Evolutionary conservation across 176 grass and related monocot species (phyloP), one percentile per base, ranked within the genome.

Genomic region (Urochloa ruziziensis): DNA sequence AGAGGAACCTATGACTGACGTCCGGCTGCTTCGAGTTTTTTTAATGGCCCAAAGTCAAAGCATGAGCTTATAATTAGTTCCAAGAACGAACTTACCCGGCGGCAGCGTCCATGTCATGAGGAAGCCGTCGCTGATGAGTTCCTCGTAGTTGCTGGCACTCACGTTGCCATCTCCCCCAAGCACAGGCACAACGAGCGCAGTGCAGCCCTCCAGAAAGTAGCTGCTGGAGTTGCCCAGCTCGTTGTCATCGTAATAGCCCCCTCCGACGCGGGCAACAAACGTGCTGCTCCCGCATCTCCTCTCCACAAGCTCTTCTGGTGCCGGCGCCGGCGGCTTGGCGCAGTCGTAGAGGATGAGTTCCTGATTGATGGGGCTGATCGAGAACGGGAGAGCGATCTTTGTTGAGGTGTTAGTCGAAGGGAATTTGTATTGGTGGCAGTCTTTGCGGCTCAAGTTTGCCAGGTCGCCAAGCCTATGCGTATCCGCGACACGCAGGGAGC

Each of bases 341-440:
- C 80, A 83, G 4, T 36, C 11, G 56, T 83, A 73, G 28, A 83
- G 6, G 80, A 83, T 35, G 0, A 83, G 7, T 6, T 71, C 23
- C 23, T 32, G 70, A 4, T 85, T 89, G 2, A 28, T 0, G 0
- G 15, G 1, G 27, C 82, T 80, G 21, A 89, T 70, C 0, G 25
- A 34, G 70, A 81, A 89, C 0, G 82, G 82, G 0, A 1, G 0
- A 0, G 0, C 70, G 0, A 85, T 0, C 1, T 69, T 70, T 40
- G 70, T 7, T n/a, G 82, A 33, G 2, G 7, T 76, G 69, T 80
- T 52, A 69, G 0, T 7, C 0, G 37, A 2, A 2, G 70, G 24
- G 5, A 66, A 7, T 7, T 21, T 19, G 49, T 18, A 49, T 4
- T 49, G 15, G 11, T 49, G 15, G 47, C 47, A 49, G 4, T 18